phyloP scores from a whole-genome alignment of 306 rosid genomes.

The Phaseolus lunatus region DNA sequence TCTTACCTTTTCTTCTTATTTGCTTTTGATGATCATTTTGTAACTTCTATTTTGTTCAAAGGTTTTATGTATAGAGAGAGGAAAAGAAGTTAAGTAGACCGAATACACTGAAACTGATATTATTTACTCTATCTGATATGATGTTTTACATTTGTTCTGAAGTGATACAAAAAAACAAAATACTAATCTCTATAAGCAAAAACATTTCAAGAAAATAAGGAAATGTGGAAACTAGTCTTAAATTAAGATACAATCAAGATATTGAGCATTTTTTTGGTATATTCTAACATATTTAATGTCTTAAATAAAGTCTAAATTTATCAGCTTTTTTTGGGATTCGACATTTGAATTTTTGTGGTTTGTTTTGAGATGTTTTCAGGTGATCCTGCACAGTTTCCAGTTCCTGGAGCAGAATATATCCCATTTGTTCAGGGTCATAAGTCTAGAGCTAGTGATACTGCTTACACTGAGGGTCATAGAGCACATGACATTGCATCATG shows the following conservation, averaged over 20 bases:
- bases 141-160: neutral
- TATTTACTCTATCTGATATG: neutral
- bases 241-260: conserved; percentile 1
- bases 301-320: conserved; percentile 14
- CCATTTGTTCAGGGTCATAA: conserved; percentile 56
- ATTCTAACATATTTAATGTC: conserved; percentile 4
- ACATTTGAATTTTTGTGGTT: conserved; percentile 39
- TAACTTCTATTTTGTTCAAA: neutral
- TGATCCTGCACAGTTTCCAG: conserved; percentile 53
- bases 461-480: conserved; percentile 52
- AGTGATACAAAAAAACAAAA: neutral
- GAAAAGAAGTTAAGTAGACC: neutral
- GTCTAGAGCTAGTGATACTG: conserved; percentile 43
- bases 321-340: conserved; percentile 40
- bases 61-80: neutral
- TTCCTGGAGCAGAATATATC: conserved; percentile 51
- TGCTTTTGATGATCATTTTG: neutral
- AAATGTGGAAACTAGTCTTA: neutral
- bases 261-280: neutral
- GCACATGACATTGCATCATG: conserved; percentile 57
- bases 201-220: neutral
- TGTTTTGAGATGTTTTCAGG: conserved; percentile 52
- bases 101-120: neutral
- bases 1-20: neutral
- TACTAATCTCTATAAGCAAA: neutral